A percentile compares a stretch with the other conserved stretches of the same genome.
These are phyloP conservation scores for Candida boleticola DNA, from an alignment of 805 yeast species.

Conservation along the genomic window DNA sequence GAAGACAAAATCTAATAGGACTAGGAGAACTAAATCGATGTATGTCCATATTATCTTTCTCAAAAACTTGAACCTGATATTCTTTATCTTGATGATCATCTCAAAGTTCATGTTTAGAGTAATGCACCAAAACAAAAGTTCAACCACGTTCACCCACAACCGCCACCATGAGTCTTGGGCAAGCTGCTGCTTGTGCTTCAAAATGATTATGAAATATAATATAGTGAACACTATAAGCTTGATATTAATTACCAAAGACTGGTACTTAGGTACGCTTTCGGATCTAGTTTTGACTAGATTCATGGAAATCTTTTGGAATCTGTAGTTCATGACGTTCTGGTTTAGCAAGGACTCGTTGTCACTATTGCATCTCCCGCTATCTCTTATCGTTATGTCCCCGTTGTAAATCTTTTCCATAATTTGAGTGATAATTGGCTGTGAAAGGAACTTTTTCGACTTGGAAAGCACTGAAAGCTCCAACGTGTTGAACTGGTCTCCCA, in stretches of 20 bases:
- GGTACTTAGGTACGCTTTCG: slow-evolving; percentile 39
- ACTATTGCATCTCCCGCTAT: neutral
- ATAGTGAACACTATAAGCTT: slow-evolving; percentile 29
- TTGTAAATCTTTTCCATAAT: slow-evolving; percentile 49
- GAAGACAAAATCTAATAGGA: slow-evolving; percentile 35
- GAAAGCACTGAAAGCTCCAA: slow-evolving; percentile 51
- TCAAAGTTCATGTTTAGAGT: slow-evolving; percentile 49
- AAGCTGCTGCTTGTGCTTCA: slow-evolving; percentile 17
- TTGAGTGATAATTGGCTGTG: slow-evolving; percentile 50
- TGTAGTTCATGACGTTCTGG: slow-evolving; percentile 25
- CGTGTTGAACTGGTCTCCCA: slow-evolving; percentile 42
- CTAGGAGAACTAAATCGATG: slow-evolving; percentile 42
- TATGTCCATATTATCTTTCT: slow-evolving; percentile 54
- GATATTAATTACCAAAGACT: slow-evolving; percentile 37
- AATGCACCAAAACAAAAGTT: slow-evolving; percentile 42
- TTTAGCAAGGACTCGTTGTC: slow-evolving; percentile 9
- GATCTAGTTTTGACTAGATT: slow-evolving; percentile 28
- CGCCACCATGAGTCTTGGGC: slow-evolving; percentile 1
- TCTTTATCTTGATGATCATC: slow-evolving; percentile 39
- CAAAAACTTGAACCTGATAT: slow-evolving; percentile 45
- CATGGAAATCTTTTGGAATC: slow-evolving; percentile 30
- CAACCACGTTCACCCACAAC: slow-evolving; percentile 16
- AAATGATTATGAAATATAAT: slow-evolving; percentile 28
- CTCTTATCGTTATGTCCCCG: slow-evolving; percentile 44
- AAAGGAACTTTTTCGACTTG: slow-evolving; percentile 50